Percentiles rank a stretch among this genome's conserved stretches.
Conservation (phyloP, 371 early-diverging fungal species). For the Encephalitozoon intestinalis region DNA sequence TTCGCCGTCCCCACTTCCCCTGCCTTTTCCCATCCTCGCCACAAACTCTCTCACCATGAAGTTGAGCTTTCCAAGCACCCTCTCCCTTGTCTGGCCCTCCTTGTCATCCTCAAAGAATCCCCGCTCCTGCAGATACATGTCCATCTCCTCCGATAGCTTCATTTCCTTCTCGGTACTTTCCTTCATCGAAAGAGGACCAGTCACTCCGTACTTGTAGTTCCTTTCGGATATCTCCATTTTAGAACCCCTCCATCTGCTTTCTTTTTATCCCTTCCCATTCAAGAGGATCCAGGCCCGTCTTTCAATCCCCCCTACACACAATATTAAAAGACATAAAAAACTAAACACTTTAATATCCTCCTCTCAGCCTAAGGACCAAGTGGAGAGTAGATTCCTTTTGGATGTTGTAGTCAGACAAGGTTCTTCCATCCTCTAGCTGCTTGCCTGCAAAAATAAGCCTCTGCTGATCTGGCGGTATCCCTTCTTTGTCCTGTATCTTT, state of each 20-base stretch:
- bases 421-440: slow-evolving; percentile 80
- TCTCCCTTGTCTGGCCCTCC: slow-evolving; percentile 64
- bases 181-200: slow-evolving; percentile 46
- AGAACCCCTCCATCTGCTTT: neutral
- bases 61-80: slow-evolving; percentile 57
- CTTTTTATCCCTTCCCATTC: neutral
- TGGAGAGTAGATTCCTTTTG: slow-evolving; percentile 94
- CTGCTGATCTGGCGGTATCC: slow-evolving; percentile 98
- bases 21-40: slow-evolving; percentile 50
- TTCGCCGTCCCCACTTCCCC: slow-evolving; percentile 70
- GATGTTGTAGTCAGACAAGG: slow-evolving; percentile 67
- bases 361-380: slow-evolving; percentile 88
- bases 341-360: slow-evolving; percentile 64
- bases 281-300: neutral
- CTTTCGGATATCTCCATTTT: slow-evolving; percentile 21
- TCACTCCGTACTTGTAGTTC: slow-evolving; percentile 41
- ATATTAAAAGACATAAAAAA: neutral
- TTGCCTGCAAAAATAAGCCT: slow-evolving; percentile 98
- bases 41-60: slow-evolving; percentile 59
- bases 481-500: slow-evolving; percentile 96
- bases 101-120: slow-evolving; percentile 62
- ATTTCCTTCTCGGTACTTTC: slow-evolving; percentile 36
- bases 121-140: slow-evolving; percentile 42
- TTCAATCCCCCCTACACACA: neutral
- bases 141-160: slow-evolving; percentile 26